A percentile compares a stretch with the other conserved stretches of the same genome.
phyloP scores from a whole-genome alignment of 2,329 filamentous ascomycete species.

The Nannizziopsis barbatae region DNA sequence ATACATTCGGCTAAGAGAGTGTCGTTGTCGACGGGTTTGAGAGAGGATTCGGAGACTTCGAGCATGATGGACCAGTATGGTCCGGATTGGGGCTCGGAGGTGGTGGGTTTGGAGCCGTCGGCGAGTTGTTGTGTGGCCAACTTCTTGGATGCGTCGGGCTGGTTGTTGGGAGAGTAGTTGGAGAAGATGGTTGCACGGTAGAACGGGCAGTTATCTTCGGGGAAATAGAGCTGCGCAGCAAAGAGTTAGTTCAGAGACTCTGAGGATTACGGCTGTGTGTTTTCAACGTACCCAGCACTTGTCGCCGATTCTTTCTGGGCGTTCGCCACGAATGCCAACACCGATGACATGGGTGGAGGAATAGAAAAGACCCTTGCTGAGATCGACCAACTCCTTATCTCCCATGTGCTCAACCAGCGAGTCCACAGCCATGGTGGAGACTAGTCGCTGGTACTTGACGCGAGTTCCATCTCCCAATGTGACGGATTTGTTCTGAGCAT shows the following conservation, averaged over 20 bases:
- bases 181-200: slow-evolving; percentile 99
- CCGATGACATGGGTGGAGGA: slow-evolving; percentile 95
- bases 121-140: slow-evolving; percentile 77
- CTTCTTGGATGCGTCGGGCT: slow-evolving; percentile 71
- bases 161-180: slow-evolving; percentile 99
- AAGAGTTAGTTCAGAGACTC: slow-evolving; percentile 1
- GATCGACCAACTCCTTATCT: slow-evolving; percentile 67
- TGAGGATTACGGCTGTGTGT: not conserved
- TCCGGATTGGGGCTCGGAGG: slow-evolving; percentile 58
- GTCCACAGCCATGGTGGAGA: slow-evolving; percentile 96
- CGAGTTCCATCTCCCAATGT: slow-evolving; percentile 74
- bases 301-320: slow-evolving; percentile 92
- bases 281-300: slow-evolving; percentile 82
- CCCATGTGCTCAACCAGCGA: slow-evolving; percentile 75
- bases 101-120: slow-evolving; percentile 69
- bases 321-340: slow-evolving; percentile 80
- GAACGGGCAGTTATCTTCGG: slow-evolving; percentile 96
- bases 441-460: slow-evolving; percentile 79
- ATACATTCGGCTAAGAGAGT: slow-evolving; percentile 85
- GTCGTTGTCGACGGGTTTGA: slow-evolving; percentile 85
- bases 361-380: slow-evolving; percentile 90
- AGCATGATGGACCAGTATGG: slow-evolving; percentile 99
- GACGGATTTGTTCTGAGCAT: slow-evolving; percentile 74
- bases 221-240: slow-evolving; percentile 70
- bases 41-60: slow-evolving; percentile 86